Evolutionary conservation across 2,329 filamentous ascomycete species (phyloP).

Genomic region (Pezicula radicicola): DNA sequence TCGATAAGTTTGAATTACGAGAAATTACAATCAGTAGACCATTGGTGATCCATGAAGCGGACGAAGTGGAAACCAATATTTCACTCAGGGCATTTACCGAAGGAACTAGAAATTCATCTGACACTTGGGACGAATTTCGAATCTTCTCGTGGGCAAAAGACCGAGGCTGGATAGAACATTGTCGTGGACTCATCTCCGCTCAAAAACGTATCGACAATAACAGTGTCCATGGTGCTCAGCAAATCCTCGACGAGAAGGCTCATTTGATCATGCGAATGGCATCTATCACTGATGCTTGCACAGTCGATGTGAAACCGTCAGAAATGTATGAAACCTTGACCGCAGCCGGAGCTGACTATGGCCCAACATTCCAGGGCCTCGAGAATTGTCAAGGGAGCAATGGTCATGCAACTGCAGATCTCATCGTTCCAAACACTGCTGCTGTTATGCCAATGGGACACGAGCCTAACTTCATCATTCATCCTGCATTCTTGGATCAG

Average conservation of each 20-base stretch:
- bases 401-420: constrained; percentile 27
- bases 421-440: constrained; percentile 40
- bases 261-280: constrained; percentile 28
- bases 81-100: constrained; percentile 35
- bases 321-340: constrained; percentile 44
- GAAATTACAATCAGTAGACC: constrained; percentile 48
- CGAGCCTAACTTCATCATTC: constrained; percentile 41
- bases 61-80: constrained; percentile 42
- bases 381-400: constrained; percentile 39
- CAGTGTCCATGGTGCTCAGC: constrained; percentile 14
- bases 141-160: constrained; percentile 50
- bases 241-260: constrained; percentile 11
- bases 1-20: constrained; percentile 43
- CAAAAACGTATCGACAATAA: constrained; percentile 12
- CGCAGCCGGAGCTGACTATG: constrained; percentile 46
- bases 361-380: constrained; percentile 48
- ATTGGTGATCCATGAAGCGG: constrained; percentile 45
- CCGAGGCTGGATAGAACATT: constrained; percentile 50
- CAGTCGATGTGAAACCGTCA: constrained; percentile 26
- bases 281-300: constrained; percentile 25
- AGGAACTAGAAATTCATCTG: constrained; percentile 37
- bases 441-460: constrained; percentile 41
- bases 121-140: constrained; percentile 52
- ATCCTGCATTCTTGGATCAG: constrained; percentile 44
- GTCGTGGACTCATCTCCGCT: constrained; percentile 18